Percentiles rank a stretch among this genome's conserved stretches.
Conservation (phyloP, 2,329 filamentous ascomycete genomes). For the Lasiodiplodia theobromae region DNA sequence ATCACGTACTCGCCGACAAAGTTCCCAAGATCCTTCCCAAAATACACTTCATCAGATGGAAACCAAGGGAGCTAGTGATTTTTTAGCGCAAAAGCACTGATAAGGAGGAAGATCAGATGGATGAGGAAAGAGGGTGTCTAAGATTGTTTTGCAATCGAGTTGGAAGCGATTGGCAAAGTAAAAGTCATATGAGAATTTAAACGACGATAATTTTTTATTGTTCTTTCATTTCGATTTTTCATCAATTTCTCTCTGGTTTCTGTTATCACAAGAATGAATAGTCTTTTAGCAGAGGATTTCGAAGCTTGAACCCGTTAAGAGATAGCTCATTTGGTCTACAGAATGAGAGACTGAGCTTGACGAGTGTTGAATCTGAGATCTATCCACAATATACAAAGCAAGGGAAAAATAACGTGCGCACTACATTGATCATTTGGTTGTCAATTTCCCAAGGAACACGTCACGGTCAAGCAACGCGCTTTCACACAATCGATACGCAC, state of each 20-base stretch:
- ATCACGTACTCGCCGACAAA: neutral
- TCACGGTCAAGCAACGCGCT: neutral
- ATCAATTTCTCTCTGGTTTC: neutral
- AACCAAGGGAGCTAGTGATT: neutral
- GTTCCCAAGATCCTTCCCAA: neutral
- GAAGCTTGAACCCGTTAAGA: neutral
- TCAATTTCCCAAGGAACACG: neutral
- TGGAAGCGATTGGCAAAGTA: neutral
- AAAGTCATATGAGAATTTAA: neutral
- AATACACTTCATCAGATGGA: neutral
- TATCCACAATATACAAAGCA: neutral
- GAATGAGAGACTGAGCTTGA: neutral
- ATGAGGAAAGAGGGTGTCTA: neutral
- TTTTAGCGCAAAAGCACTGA: constrained; percentile 7
- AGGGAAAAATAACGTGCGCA: neutral
- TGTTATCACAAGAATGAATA: neutral
- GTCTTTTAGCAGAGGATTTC: neutral
- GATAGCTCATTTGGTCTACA: neutral
- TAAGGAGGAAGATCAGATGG: neutral
- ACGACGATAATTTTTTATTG: neutral
- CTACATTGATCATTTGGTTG: neutral
- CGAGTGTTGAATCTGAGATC: neutral
- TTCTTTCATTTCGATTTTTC: neutral
- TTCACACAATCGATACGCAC: neutral
- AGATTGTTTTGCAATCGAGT: neutral